Evolutionary conservation across 2,329 filamentous ascomycete genomes (phyloP), one percentile per base, ranked within the genome.

Genomic region (Ambrosiella xylebori): DNA sequence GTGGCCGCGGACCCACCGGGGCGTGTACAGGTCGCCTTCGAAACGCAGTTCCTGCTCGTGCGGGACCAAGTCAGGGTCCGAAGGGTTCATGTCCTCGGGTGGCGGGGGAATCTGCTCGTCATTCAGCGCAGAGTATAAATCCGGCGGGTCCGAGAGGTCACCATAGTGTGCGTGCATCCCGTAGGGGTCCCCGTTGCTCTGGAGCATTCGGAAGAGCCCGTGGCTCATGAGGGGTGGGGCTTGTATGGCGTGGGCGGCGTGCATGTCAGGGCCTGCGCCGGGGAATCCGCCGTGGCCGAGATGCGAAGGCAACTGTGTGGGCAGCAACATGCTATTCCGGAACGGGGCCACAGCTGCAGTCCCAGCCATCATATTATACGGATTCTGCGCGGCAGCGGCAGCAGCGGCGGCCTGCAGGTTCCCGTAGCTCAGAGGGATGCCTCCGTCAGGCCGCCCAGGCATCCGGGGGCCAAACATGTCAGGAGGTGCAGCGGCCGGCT

Each of bases 41-140:
- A 89, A 94, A 53, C 88, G 79, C 60, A 89, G 71, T 63, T 85
- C 84, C 66, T 91, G 86, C 69, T 90, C 85, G 63, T 87, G 85
- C 5, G 86, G 86, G 9, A 84, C 74, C 66, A 90, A 73, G 61
- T 88, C 84, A 1, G 85, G 83, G 64, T 91, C 85, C 1, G 78
- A 76, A 1, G 86, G 85, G 66, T 87, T 85, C 85, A 90, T 88
- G 67, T 91, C 86, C 65, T 88, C 84, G 0, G 85, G 82, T 0
- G 86, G 85, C 6, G 86, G 86, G 6, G 83, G 79, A 1, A 82
- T 75, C 61, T 86, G 84, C 66, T 88, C 82, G 65, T 89, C 85
- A 58, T 82, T 78, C 1, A 91, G 75, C 3, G 85, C 84, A 0
- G 83, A 84, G 64, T 87, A 88, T 60, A 91, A 71, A 67, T 91